These are phyloP conservation scores for Calonectria naviculata DNA, from an alignment of 2,329 filamentous ascomycete genomes.

Conservation along the genomic window DNA sequence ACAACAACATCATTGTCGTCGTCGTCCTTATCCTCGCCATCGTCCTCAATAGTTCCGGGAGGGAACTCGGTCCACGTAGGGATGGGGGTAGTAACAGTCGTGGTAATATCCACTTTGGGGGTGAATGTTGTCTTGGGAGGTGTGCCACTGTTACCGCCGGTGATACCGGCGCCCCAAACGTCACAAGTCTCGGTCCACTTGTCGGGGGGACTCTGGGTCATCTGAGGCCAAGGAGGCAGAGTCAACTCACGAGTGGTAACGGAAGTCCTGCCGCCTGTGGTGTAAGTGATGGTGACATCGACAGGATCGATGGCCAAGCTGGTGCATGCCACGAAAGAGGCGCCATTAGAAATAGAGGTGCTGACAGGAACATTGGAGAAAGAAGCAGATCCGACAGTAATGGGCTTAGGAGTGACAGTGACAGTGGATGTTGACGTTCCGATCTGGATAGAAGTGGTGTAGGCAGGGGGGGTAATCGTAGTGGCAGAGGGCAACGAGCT, in stretches of 20 bases:
- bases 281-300: neutral
- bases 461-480: neutral
- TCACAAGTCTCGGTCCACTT: neutral
- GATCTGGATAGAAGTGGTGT: neutral
- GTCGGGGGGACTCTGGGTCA: neutral
- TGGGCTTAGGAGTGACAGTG: neutral
- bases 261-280: neutral
- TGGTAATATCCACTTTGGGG: neutral
- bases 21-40: neutral
- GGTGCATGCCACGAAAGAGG: neutral
- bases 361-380: neutral
- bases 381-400: neutral
- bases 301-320: neutral
- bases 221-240: constrained; percentile 5
- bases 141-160: neutral
- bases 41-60: neutral
- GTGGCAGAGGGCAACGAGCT: constrained; percentile 5
- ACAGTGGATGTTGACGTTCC: neutral
- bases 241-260: neutral
- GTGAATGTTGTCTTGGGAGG: neutral
- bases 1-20: neutral
- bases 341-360: neutral
- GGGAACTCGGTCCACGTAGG: constrained; percentile 7
- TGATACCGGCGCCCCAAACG: neutral
- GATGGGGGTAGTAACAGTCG: neutral